phyloP scores from a whole-genome alignment of 2,329 filamentous ascomycete genomes.

The Phaeosphaeria sp. region DNA sequence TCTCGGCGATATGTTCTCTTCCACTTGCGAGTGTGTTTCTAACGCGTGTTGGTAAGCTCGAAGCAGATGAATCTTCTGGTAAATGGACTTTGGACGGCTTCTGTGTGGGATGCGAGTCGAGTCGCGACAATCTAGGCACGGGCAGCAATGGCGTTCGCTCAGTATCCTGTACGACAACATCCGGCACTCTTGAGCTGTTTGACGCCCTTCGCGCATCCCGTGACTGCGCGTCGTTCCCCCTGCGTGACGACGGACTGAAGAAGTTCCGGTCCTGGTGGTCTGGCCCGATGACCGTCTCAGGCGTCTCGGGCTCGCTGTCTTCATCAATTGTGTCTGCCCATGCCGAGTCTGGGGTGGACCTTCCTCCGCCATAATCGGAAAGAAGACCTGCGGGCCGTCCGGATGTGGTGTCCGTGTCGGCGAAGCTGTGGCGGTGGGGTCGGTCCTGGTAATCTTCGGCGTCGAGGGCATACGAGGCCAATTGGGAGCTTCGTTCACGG shows the following conservation, averaged over 20 bases:
- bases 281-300: slow-evolving; percentile 46
- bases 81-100: slow-evolving; percentile 10
- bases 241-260: slow-evolving; percentile 27
- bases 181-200: slow-evolving; percentile 16
- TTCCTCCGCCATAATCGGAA: slow-evolving; percentile 29
- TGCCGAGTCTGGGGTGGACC: slow-evolving; percentile 39
- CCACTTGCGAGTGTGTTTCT: slow-evolving; percentile 23
- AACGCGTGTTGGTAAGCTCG: slow-evolving; percentile 23
- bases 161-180: slow-evolving; percentile 38
- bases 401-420: slow-evolving; percentile 29
- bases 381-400: slow-evolving; percentile 18
- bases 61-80: slow-evolving; percentile 32
- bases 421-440: slow-evolving; percentile 31
- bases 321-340: slow-evolving; percentile 65
- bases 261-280: slow-evolving; percentile 24
- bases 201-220: slow-evolving; percentile 3
- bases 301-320: slow-evolving; percentile 65
- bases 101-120: slow-evolving; percentile 22
- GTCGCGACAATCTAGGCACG: slow-evolving; percentile 35
- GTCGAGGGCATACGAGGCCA: slow-evolving; percentile 78
- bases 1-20: slow-evolving; percentile 25
- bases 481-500: slow-evolving; percentile 84
- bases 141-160: slow-evolving; percentile 50
- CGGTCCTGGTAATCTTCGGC: slow-evolving; percentile 42
- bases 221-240: slow-evolving; percentile 2